Base-by-base conservation (phyloP, 176 grass and related monocot species). In the Typha latifolia region DNA sequence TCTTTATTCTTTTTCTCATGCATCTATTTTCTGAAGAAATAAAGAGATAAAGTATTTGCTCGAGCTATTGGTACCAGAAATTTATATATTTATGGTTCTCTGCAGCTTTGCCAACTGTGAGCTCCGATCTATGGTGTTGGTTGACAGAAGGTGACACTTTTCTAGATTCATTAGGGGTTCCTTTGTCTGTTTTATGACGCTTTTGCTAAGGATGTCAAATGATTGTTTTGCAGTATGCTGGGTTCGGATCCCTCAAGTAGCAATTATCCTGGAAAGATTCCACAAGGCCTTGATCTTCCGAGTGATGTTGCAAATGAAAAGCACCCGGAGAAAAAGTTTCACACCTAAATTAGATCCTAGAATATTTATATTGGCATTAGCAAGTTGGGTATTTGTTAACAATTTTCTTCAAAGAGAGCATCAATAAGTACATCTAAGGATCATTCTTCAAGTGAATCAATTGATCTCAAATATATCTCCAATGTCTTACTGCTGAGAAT, bases 31-130 rank as follows among this genome's bases (percentile, higher is more conserved):
- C 52, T 8, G 5, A 57, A 57, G 10, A 10, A 20, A 57, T 57
- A 57, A 10, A 10, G 19, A 57, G 52, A 10, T 16, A 57, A 7
- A 18, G 5, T 57, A 18, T 10, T 59, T 59, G 2, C 9, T 59
- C 11, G 10, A 9, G n/a, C 11, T 19, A 59, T 59, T 22, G 20
- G 0, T 59, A 22, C 20, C 16, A 59, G 16, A 59, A 19, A 59
- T 59, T 59, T 0, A 59, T 2, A 22, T 21, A 1, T 59, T 21
- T 59, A 21, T 59, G 77, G 27, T 29, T 64, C 19, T 71, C 49
- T 76, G 13, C 75, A 97, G 88, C 67, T 92, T 97, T 43, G 72
- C 67, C 12, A 92, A 97, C 49, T 97, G 93, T 72, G 93, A 92
- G 70, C 88, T 97, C 6, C 82, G 88, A 23, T 81, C 88, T 2